Evolutionary conservation across 2,329 filamentous ascomycete species (phyloP).

Genomic region (Nigrospora sphaerica): DNA sequence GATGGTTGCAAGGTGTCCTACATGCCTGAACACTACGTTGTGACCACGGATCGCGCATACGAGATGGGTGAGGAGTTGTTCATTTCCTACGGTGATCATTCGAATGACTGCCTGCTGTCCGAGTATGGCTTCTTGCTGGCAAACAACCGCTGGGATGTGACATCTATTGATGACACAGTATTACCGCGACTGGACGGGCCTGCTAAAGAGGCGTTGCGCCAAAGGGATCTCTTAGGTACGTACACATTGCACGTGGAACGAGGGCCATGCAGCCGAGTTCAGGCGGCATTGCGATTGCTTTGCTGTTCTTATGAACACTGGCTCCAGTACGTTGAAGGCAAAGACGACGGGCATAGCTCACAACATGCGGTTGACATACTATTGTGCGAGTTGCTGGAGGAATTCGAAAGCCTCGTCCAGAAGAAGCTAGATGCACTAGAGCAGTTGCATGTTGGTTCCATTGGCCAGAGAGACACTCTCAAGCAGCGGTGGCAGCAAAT

Average conservation of each 20-base stretch:
- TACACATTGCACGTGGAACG: neutral
- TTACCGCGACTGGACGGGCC: neutral
- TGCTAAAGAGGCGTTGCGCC: neutral
- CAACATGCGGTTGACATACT: neutral
- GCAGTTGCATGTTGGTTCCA: neutral
- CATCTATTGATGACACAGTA: conserved; percentile 9
- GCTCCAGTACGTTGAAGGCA: neutral
- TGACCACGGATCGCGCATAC: conserved; percentile 2
- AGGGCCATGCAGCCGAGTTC: neutral
- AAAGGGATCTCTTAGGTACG: neutral
- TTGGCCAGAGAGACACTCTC: neutral
- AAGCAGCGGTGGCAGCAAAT: neutral
- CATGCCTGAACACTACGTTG: neutral
- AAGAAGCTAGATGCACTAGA: neutral
- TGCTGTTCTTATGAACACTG: neutral
- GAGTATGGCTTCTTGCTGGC: conserved; percentile 28
- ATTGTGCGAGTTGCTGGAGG: neutral
- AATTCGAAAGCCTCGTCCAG: neutral
- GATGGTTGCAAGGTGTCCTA: conserved; percentile 1
- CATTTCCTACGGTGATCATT: conserved; percentile 42
- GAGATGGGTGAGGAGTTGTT: conserved; percentile 33
- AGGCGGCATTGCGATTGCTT: neutral
- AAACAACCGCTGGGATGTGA: conserved; percentile 11
- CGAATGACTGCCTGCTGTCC: conserved; percentile 42
- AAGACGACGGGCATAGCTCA: neutral